Conservation (phyloP, 805 yeast genomes). For the Candida rishiriensis region DNA sequence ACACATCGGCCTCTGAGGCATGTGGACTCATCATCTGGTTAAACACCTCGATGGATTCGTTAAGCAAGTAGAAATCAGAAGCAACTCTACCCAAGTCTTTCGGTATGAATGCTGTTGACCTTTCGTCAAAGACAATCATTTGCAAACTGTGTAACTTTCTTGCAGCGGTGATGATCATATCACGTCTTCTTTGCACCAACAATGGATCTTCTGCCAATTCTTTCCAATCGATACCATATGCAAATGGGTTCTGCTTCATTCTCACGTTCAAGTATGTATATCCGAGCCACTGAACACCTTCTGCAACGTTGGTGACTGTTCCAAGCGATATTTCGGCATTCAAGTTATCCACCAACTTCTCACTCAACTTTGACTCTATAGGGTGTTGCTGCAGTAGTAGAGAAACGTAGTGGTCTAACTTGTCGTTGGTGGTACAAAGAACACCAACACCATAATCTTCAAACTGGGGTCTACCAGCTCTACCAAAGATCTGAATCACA, state of each 20-base stretch:
- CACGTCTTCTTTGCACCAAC: constrained; percentile 65
- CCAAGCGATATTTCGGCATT: constrained; percentile 97
- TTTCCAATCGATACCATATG: constrained; percentile 86
- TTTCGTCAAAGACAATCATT: constrained; percentile 90
- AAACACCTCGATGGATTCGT: constrained; percentile 84
- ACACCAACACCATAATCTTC: constrained; percentile 92
- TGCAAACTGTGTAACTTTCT: constrained; percentile 78
- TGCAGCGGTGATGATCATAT: constrained; percentile 77
- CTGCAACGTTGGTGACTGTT: constrained; percentile 89
- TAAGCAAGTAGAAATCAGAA: constrained; percentile 84
- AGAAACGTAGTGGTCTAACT: constrained; percentile 83
- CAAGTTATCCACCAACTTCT: constrained; percentile 80
- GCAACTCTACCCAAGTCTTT: constrained; percentile 94
- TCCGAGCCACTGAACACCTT: constrained; percentile 97
- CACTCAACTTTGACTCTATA: constrained; percentile 78
- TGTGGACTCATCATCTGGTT: constrained; percentile 77
- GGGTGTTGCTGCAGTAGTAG: constrained; percentile 92
- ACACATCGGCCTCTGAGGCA: constrained; percentile 88
- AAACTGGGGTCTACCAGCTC: constrained; percentile 99
- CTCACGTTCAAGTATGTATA: constrained; percentile 92
- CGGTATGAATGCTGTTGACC: constrained; percentile 69
- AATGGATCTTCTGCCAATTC: constrained; percentile 81
- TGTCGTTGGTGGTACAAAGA: constrained; percentile 76
- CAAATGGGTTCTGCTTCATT: constrained; percentile 91
- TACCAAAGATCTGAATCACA: constrained; percentile 95